These are phyloP conservation scores for Hanseniaspora singularis DNA, from an alignment of 805 yeast species.

Conservation along the genomic window DNA sequence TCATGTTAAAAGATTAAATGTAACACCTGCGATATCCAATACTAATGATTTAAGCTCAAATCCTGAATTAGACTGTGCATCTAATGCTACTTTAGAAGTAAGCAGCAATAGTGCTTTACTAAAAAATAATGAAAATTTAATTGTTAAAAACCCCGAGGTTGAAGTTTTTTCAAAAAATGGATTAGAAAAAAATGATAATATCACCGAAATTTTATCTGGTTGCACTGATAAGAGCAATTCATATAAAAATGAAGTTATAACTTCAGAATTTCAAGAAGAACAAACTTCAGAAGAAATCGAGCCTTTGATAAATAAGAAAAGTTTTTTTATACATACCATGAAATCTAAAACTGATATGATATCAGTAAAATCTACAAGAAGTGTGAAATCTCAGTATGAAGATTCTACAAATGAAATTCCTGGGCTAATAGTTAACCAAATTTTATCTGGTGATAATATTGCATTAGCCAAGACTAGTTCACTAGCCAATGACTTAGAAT, in stretches of 20 bases:
- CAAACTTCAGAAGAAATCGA: neutral
- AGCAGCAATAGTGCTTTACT: too few relatives aligned
- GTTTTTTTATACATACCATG: neutral
- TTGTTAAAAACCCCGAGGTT: too few relatives aligned
- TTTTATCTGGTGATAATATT: slow-evolving; percentile 24
- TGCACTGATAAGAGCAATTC: too few relatives aligned
- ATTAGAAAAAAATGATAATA: neutral
- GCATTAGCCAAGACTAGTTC: neutral
- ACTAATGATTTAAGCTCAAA: neutral
- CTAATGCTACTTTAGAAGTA: too few relatives aligned
- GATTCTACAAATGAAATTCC: slow-evolving; percentile 29
- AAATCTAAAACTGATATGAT: slow-evolving; percentile 3
- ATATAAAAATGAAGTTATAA: too few relatives aligned
- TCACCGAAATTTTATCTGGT: neutral
- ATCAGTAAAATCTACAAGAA: slow-evolving; percentile 6
- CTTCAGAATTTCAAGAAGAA: neutral
- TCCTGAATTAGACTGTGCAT: too few relatives aligned
- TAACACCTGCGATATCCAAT: neutral
- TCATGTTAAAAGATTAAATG: neutral
- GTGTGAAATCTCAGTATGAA: slow-evolving; percentile 16
- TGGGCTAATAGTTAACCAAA: slow-evolving; percentile 29
- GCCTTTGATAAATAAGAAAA: neutral
- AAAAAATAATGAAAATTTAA: too few relatives aligned
- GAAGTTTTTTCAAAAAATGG: too few relatives aligned
- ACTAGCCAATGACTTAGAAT: slow-evolving; percentile 1